Percentiles rank a stretch among this genome's conserved stretches.
Conservation (phyloP, 2,329 filamentous ascomycete genomes). For the Phoma sp. region DNA sequence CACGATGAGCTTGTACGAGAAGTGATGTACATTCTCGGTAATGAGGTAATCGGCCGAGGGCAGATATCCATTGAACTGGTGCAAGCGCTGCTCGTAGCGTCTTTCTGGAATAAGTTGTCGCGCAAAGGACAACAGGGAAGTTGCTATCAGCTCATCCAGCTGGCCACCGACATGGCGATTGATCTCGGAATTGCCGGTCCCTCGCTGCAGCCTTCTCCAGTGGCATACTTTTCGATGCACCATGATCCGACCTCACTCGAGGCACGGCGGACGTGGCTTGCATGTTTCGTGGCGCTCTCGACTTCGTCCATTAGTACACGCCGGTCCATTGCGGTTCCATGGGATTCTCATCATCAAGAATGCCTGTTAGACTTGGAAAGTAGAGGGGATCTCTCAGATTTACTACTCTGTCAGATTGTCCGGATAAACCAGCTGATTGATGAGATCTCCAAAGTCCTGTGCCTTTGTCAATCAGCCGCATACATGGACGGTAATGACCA, state of each 20-base stretch:
- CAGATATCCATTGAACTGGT: conserved; percentile 38
- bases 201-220: conserved; percentile 32
- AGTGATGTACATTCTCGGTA: conserved; percentile 30
- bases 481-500: conserved; percentile 34
- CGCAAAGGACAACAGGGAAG: conserved; percentile 29
- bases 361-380: conserved; percentile 29
- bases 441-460: conserved; percentile 29
- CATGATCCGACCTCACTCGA: conserved; percentile 30
- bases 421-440: conserved; percentile 30
- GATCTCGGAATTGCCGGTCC: conserved; percentile 37
- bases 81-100: conserved; percentile 34
- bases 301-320: conserved; percentile 30
- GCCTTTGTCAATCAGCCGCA: conserved; percentile 26
- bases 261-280: conserved; percentile 41
- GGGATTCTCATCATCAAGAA: conserved; percentile 33
- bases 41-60: conserved; percentile 31
- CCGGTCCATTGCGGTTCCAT: conserved; percentile 30
- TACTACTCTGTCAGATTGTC: conserved; percentile 36
- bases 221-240: conserved; percentile 31
- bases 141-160: conserved; percentile 35
- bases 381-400: conserved; percentile 25
- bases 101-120: conserved; percentile 34
- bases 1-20: conserved; percentile 38
- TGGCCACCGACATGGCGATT: conserved; percentile 40
- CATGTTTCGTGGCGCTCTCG: conserved; percentile 34